Percentiles rank a stretch among this genome's conserved stretches.
Conservation (phyloP, 2,329 filamentous ascomycete genomes). For the Ceratocystis cubensis region DNA sequence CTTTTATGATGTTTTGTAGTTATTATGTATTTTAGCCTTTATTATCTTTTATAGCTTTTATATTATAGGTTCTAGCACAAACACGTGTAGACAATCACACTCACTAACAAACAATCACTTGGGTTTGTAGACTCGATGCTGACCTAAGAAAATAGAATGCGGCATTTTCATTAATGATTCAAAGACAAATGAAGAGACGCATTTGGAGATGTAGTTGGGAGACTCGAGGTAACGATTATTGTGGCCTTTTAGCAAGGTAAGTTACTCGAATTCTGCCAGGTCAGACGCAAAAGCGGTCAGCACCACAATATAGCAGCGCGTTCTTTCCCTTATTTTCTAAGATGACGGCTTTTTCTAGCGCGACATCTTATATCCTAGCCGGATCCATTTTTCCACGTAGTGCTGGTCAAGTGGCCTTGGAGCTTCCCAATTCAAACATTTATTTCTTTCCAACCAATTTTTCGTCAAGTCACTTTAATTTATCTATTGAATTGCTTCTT, state of each 20-base stretch:
- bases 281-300: not conserved
- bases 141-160: too few relatives aligned
- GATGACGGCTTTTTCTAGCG: not conserved
- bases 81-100: too few relatives aligned
- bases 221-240: too few relatives aligned
- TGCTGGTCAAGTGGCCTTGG: not conserved
- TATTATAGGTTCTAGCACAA: not conserved
- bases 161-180: too few relatives aligned
- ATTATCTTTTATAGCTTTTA: constrained; percentile 12
- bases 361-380: not conserved
- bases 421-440: constrained; percentile 9
- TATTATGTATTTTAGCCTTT: not conserved
- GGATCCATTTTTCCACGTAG: not conserved
- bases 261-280: not conserved
- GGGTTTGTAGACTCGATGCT: too few relatives aligned
- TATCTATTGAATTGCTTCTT: not conserved
- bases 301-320: constrained; percentile 7
- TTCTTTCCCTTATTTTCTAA: not conserved
- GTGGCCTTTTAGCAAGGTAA: not conserved
- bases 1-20: not conserved
- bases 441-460: constrained; percentile 3
- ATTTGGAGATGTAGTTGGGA: too few relatives aligned
- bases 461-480: not conserved
- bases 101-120: too few relatives aligned
- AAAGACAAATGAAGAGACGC: too few relatives aligned